Evolutionary conservation across 2,329 filamentous ascomycete species (phyloP).

Genomic region (Clonostachys sp.): DNA sequence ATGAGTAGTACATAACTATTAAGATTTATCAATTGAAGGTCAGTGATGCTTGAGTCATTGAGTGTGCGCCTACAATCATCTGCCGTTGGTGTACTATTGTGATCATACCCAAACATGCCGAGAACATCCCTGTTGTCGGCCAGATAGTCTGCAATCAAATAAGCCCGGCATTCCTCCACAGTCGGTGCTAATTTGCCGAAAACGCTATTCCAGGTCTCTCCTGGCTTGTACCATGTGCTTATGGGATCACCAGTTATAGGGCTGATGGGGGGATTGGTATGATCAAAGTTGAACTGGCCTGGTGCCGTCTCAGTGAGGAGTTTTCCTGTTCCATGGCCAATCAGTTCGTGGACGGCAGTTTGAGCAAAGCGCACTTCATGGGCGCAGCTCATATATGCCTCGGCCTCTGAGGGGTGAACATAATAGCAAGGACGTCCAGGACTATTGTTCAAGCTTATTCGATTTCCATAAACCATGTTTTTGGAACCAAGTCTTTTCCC

Average conservation of each 20-base stretch:
- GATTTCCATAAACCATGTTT: conserved; percentile 57
- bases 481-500: conserved; percentile 58
- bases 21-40: background rate
- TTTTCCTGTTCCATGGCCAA: conserved; percentile 62
- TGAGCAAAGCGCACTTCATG: background rate
- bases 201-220: conserved; percentile 58
- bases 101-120: conserved; percentile 30
- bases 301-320: conserved; percentile 49
- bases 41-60: conserved; percentile 25
- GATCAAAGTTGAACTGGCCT: conserved; percentile 58
- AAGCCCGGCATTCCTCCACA: conserved; percentile 52
- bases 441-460: conserved; percentile 46
- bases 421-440: conserved; percentile 4
- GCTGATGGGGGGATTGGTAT: conserved; percentile 47
- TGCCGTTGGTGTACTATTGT: conserved; percentile 12
- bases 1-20: background rate
- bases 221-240: conserved; percentile 53
- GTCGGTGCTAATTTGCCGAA: conserved; percentile 55
- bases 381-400: background rate
- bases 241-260: conserved; percentile 51
- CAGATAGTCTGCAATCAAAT: conserved; percentile 35
- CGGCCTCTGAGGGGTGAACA: conserved; percentile 1
- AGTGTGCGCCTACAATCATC: conserved; percentile 28
- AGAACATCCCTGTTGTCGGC: conserved; percentile 36
- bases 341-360: conserved; percentile 60